Base-by-base conservation (phyloP, 208 protist species). In the Crithidia brevicula region DNA sequence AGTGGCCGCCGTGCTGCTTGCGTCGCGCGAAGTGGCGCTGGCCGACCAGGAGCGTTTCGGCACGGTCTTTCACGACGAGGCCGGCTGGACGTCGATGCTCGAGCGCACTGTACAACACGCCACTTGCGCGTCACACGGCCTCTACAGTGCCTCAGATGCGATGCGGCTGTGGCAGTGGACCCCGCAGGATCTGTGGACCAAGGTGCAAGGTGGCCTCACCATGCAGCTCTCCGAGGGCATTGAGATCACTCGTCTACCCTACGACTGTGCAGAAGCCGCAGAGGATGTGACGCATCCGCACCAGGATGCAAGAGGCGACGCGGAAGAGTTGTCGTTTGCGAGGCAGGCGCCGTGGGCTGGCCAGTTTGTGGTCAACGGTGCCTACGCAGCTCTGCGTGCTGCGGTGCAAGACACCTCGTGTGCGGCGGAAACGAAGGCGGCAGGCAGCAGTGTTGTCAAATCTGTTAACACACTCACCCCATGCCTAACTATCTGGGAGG, bases 71-170 rank as follows among this genome's bases (percentile, higher is more conserved):
- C 46, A 62, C n/a, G 62, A 76, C 25, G 70, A 58, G 23, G 62
- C 65, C 3, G 34, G 11, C 20, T 76, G 70, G 70, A 1, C 1
- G 31, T 42, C 52, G 53, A 33, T 76, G 23, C 54, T 76, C 5
- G 62, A 40, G 16, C 34, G 34, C 40, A 51, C 54, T 25, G 15
- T 18, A 45, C 33, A 52, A 13, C 3, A 25, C 3, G 2, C 59
- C 46, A 3, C 28, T 30, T 16, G n/a, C 27, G 11, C 49, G 20
- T 22, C 58, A 15, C 33, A 22, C 22, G 52, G 31, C 2, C 52
- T 74, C 34, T 67, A 74, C 62, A 76, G 70, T 23, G 70, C 70
- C 33, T 52, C 62, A 1, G 70, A 76, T 60, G 70, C 70, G 43
- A 65, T 76, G 62, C 43, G 34, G 30, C 10, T 47, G n/a, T 76